Percentiles rank a stretch among this genome's conserved stretches.
Evolutionary conservation across 208 protist genomes (phyloP).

Genomic region (Strigomonas oncopelti): DNA sequence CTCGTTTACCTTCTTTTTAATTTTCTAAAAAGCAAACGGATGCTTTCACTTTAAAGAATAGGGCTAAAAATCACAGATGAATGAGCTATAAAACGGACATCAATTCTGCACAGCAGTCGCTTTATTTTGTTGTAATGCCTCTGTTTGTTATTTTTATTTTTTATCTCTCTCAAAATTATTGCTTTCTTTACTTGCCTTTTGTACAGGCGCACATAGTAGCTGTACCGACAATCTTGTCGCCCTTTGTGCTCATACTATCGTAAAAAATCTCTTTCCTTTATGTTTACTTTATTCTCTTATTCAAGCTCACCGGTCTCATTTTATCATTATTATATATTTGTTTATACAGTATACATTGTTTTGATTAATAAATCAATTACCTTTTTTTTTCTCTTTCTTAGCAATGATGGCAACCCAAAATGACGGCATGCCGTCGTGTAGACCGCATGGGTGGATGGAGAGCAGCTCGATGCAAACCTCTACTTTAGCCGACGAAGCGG

Average conservation of each 20-base stretch:
- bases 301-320: neutral
- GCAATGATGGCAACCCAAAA: neutral
- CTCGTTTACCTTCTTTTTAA: no score
- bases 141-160: constrained; percentile 14
- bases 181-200: neutral
- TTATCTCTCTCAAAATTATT: neutral
- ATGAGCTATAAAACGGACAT: no score
- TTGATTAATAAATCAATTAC: no score
- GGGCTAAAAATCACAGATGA: no score
- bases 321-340: neutral
- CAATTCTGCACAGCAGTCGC: no score
- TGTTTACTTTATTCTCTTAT: neutral
- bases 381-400: neutral
- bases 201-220: no score
- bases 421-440: neutral
- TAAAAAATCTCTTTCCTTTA: neutral
- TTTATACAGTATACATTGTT: no score
- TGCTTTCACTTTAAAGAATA: no score
- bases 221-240: no score
- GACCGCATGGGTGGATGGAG: neutral
- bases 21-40: neutral
- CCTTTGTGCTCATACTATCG: neutral
- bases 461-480: neutral
- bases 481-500: neutral
- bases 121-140: constrained; percentile 3